phyloP scores from a whole-genome alignment of 2,329 filamentous ascomycete genomes.

The Ramularia collo-cygni region DNA sequence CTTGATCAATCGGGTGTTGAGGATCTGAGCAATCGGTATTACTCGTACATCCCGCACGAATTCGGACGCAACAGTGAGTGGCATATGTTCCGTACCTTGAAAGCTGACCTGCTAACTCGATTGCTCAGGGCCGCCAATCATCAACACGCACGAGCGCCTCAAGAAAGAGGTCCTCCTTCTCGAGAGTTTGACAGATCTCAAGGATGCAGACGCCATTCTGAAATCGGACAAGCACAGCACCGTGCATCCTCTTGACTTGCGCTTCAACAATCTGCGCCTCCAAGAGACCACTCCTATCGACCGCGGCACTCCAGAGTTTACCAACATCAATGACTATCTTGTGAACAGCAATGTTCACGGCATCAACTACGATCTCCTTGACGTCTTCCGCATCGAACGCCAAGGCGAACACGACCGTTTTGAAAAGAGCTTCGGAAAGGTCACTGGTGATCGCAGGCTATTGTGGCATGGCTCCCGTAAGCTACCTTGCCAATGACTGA shows the following conservation, averaged over 20 bases:
- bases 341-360: conserved; percentile 60
- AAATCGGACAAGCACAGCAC: conserved; percentile 48
- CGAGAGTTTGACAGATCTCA: conserved; percentile 78
- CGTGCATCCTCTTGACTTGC: conserved; percentile 62
- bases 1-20: conserved; percentile 43
- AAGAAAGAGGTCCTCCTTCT: conserved; percentile 74
- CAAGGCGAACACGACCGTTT: conserved; percentile 66
- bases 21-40: conserved; percentile 68
- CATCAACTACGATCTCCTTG: conserved; percentile 53
- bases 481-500: too few species aligned
- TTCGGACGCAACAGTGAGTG: conserved; percentile 59
- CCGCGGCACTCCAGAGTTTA: conserved; percentile 54
- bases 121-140: conserved; percentile 54
- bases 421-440: conserved; percentile 47
- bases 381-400: conserved; percentile 79
- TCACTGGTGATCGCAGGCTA: conserved; percentile 60
- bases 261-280: conserved; percentile 64
- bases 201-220: conserved; percentile 71
- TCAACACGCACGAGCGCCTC: conserved; percentile 50
- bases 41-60: conserved; percentile 72
- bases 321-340: conserved; percentile 60
- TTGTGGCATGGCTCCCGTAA: conserved; percentile 84
- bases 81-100: too few species aligned
- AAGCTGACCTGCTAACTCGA: too few species aligned
- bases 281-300: conserved; percentile 69